Evolutionary conservation across 768 basidiomycete genomes (phyloP).

Genomic region (Suillus hirtellus): DNA sequence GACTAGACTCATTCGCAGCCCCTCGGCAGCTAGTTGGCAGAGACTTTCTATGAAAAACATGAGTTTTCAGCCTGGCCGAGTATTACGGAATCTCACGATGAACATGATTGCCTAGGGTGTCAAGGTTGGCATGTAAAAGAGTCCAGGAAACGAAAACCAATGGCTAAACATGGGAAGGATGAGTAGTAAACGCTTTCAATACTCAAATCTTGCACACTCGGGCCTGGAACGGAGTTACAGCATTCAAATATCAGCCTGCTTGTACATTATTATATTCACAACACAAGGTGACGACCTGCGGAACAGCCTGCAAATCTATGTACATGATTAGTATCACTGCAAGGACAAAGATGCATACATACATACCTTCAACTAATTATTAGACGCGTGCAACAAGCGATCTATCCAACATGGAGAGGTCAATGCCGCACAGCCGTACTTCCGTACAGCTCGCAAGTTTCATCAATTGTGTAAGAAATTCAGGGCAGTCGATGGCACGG

Average conservation of each 20-base stretch:
- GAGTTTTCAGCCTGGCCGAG: background rate
- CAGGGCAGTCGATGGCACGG: background rate
- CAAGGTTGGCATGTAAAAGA: background rate
- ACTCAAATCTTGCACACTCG: background rate
- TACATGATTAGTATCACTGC: background rate
- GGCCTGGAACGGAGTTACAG: background rate
- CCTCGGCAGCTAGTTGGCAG: background rate
- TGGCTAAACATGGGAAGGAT: background rate
- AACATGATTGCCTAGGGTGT: background rate
- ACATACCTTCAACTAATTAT: background rate
- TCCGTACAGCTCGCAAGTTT: slow-evolving; percentile 6
- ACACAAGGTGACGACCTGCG: background rate
- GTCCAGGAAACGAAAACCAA: background rate
- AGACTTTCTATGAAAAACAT: background rate
- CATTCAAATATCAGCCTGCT: background rate
- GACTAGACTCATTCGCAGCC: background rate
- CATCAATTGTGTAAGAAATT: background rate
- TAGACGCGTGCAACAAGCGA: background rate
- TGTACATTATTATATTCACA: background rate
- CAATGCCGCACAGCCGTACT: background rate
- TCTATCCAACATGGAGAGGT: background rate
- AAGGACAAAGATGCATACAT: background rate
- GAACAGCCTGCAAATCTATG: background rate
- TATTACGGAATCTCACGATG: background rate
- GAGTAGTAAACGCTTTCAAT: background rate